A percentile compares a stretch with the other conserved stretches of the same genome.
These are phyloP conservation scores for Meyerozyma athensensis DNA, from an alignment of 1,139 yeast species.

Conservation along the genomic window DNA sequence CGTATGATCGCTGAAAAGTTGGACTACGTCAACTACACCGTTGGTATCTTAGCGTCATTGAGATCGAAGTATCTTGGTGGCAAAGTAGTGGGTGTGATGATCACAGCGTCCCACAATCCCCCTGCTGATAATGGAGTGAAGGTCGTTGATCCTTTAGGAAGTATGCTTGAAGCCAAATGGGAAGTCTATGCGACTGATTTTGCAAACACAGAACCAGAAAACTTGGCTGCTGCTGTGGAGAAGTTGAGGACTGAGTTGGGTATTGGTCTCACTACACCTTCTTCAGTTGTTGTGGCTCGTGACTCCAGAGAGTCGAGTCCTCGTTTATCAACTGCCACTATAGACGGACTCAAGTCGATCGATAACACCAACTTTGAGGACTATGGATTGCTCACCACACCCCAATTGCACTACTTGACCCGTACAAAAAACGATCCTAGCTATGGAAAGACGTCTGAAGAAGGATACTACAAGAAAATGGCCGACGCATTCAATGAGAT, in stretches of 20 bases:
- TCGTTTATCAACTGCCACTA: constrained; percentile 54
- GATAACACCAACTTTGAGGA: constrained; percentile 45
- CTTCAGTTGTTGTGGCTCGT: constrained; percentile 53
- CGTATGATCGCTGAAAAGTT: constrained; percentile 67
- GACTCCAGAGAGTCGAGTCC: constrained; percentile 82
- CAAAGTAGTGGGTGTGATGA: constrained; percentile 81
- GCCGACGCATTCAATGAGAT: constrained; percentile 36
- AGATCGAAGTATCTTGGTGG: constrained; percentile 71
- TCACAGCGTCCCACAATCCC: constrained; percentile 96
- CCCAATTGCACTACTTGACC: constrained; percentile 88
- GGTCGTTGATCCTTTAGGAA: constrained; percentile 89
- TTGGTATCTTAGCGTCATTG: constrained; percentile 76
- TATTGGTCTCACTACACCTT: constrained; percentile 34
- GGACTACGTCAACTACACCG: constrained; percentile 81
- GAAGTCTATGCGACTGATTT: constrained; percentile 73
- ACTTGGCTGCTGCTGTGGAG: constrained; percentile 23
- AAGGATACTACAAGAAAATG: constrained; percentile 69
- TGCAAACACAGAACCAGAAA: constrained; percentile 61
- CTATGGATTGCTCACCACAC: constrained; percentile 80
- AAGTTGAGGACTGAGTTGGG: constrained; percentile 27
- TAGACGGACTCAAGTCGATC: constrained; percentile 57
- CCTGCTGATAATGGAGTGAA: constrained; percentile 96
- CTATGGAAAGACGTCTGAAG: constrained; percentile 62
- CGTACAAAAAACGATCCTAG: constrained; percentile 59
- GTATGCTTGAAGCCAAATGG: constrained; percentile 86